phyloP scores from a whole-genome alignment of 768 basidiomycete genomes.

The Chiua virens region DNA sequence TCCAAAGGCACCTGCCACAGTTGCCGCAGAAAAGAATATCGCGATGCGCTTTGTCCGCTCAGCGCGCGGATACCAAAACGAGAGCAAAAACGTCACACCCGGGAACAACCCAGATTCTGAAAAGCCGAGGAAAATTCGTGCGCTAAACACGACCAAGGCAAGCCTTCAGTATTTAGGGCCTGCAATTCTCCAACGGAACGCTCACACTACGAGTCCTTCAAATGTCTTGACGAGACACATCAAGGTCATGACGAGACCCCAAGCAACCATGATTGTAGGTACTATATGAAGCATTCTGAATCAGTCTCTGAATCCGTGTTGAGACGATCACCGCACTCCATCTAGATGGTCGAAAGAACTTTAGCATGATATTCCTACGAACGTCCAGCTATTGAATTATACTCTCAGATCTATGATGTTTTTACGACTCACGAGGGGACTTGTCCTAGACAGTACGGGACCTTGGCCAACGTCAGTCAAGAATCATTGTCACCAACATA shows the following conservation, averaged over 20 bases:
- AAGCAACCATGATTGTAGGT: conserved; percentile 30
- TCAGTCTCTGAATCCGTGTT: neutral
- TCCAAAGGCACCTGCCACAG: conserved; percentile 47
- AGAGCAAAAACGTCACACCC: conserved; percentile 40
- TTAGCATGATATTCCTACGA: conserved; percentile 28
- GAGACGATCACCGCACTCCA: conserved; percentile 19
- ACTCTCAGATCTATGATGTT: neutral
- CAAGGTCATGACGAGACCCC: conserved; percentile 31
- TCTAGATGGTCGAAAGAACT: conserved; percentile 24
- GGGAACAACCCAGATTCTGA: conserved; percentile 42
- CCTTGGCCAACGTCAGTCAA: conserved; percentile 9
- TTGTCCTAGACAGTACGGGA: conserved; percentile 33
- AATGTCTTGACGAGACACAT: conserved; percentile 32
- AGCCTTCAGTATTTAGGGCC: neutral
- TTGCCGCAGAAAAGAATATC: conserved; percentile 59
- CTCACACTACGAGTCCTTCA: conserved; percentile 27
- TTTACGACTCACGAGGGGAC: conserved; percentile 29
- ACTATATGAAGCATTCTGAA: conserved; percentile 26
- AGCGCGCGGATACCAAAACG: conserved; percentile 53
- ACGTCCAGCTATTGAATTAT: too few relatives aligned
- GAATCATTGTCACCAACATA: neutral
- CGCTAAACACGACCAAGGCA: conserved; percentile 9
- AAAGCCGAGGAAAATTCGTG: conserved; percentile 40
- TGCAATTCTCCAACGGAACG: too few relatives aligned
- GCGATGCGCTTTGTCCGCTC: conserved; percentile 56